Conservation (phyloP, 1,284 basidiomycete genomes). For the Boletus holoroseus region DNA sequence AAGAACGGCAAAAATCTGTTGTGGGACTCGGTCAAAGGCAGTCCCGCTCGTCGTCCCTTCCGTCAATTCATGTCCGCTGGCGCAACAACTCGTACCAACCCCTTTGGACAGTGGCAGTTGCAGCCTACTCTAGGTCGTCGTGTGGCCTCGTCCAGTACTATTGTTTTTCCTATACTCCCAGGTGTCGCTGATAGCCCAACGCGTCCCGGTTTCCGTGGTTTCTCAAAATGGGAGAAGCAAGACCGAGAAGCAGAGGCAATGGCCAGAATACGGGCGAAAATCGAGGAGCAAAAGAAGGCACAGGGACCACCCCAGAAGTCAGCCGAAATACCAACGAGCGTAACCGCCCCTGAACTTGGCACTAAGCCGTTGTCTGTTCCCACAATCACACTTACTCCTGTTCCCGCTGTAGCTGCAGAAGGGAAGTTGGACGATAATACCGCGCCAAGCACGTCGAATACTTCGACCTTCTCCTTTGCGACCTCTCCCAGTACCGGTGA, state of each 20-base stretch:
- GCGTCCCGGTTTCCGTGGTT: slow-evolving; percentile 44
- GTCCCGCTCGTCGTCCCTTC: slow-evolving; percentile 36
- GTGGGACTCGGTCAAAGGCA: slow-evolving; percentile 40
- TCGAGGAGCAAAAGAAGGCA: slow-evolving; percentile 40
- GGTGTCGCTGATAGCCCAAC: slow-evolving; percentile 51
- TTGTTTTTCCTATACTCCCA: slow-evolving; percentile 27
- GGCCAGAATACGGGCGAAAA: slow-evolving; percentile 53
- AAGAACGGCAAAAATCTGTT: slow-evolving; percentile 44
- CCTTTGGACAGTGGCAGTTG: slow-evolving; percentile 34
- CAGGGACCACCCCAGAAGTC: slow-evolving; percentile 11
- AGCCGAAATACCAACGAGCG: slow-evolving; percentile 16
- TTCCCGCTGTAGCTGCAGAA: slow-evolving; percentile 13
- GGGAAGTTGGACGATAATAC: slow-evolving; percentile 1
- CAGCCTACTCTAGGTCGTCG: slow-evolving; percentile 35
- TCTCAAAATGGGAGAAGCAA: slow-evolving; percentile 78
- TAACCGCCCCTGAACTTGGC: slow-evolving; percentile 25
- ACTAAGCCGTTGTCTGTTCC: slow-evolving; percentile 23
- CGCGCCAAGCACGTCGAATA: slow-evolving; percentile 16
- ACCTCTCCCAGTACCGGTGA: slow-evolving; percentile 7
- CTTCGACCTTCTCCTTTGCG: slow-evolving; percentile 15
- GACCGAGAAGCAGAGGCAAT: slow-evolving; percentile 74
- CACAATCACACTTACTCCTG: slow-evolving; percentile 30
- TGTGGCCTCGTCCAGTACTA: slow-evolving; percentile 34
- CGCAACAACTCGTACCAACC: slow-evolving; percentile 36
- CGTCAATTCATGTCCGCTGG: slow-evolving; percentile 45